Evolutionary conservation across 768 basidiomycete genomes (phyloP), one percentile per base, ranked within the genome.

Genomic region (Botryobasidium botryosum): DNA sequence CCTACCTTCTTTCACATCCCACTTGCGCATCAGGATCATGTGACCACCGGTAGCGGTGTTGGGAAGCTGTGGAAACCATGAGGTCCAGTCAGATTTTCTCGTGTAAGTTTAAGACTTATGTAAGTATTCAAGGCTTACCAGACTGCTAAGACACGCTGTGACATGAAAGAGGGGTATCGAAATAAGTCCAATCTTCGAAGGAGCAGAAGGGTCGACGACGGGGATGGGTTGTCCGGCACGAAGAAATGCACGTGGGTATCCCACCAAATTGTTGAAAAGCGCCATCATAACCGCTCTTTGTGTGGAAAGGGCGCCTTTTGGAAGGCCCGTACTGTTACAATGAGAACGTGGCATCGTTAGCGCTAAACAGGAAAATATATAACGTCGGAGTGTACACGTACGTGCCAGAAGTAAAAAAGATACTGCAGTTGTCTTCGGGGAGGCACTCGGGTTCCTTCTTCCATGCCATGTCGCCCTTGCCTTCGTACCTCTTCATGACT

Each of bases 371-470:
- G n/a, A n/a, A n/a, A n/a, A n/a, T n/a, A n/a, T n/a, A n/a, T n/a
- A n/a, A n/a, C n/a, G n/a, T n/a, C n/a, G n/a, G n/a, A 17, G 7
- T 61, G 54, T 49, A n/a, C n/a, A 48, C 35, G 18, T 27, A 43
- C 58, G 63, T 66, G 62, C 77, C 75, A 39, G 72, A 74, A 6
- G 77, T 79, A 58, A 79, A 77, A 50, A 75, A 72, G 42, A 79
- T 70, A 13, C 65, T 61, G 6, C 70, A 70, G 52, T 72, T 66
- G 53, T 79, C 78, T 56, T 80, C 74, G 18, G 72, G 70, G 4
- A 53, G 43, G 17, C 72, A 63, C 13, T 53, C 48, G 12, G 59
- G 57, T 32, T 63, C 59, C 27, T 56, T 57, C 28, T 56, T 38
- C 27, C 53, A 46, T 27, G 36, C 13, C n/a, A n/a, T n/a, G n/a